Percentiles rank a stretch among this genome's conserved stretches.
Evolutionary conservation across 306 rosid genomes (phyloP).

Genomic region (Elaeagnus macrophylla): DNA sequence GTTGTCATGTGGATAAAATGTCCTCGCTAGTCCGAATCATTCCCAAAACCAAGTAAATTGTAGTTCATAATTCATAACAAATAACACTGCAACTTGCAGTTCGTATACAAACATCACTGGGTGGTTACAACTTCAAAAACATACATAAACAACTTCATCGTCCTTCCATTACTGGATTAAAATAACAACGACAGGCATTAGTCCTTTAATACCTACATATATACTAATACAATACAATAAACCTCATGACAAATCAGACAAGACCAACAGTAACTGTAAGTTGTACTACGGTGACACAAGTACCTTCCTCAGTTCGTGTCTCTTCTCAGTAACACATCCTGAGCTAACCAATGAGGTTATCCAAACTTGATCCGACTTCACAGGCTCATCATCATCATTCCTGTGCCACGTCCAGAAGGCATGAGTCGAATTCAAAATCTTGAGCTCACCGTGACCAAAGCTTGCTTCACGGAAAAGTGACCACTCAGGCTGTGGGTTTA

Average conservation of each 20-base stretch:
- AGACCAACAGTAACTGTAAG: not conserved
- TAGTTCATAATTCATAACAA: too few species aligned
- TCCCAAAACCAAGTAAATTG: too few species aligned
- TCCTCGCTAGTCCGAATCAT: too few species aligned
- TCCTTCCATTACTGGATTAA: not conserved
- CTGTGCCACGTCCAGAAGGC: conserved; percentile 96
- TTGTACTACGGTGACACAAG: conserved; percentile 32
- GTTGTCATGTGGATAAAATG: too few species aligned
- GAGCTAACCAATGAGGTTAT: conserved; percentile 57
- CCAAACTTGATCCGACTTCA: conserved; percentile 78
- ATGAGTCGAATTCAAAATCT: conserved; percentile 60
- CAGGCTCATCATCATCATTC: conserved; percentile 82
- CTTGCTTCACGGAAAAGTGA: conserved; percentile 85
- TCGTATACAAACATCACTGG: too few species aligned
- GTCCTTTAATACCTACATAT: conserved; percentile 3
- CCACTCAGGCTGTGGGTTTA: conserved; percentile 71
- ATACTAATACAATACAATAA: not conserved
- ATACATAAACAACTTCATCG: too few species aligned
- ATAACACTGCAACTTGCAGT: too few species aligned
- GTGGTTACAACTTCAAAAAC: too few species aligned
- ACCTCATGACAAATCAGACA: not conserved
- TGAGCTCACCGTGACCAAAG: conserved; percentile 85
- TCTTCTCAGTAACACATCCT: conserved; percentile 52
- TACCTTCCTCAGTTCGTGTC: conserved; percentile 33
- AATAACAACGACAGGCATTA: not conserved